phyloP scores from a whole-genome alignment of 768 basidiomycete species.

The Terana coerulea region DNA sequence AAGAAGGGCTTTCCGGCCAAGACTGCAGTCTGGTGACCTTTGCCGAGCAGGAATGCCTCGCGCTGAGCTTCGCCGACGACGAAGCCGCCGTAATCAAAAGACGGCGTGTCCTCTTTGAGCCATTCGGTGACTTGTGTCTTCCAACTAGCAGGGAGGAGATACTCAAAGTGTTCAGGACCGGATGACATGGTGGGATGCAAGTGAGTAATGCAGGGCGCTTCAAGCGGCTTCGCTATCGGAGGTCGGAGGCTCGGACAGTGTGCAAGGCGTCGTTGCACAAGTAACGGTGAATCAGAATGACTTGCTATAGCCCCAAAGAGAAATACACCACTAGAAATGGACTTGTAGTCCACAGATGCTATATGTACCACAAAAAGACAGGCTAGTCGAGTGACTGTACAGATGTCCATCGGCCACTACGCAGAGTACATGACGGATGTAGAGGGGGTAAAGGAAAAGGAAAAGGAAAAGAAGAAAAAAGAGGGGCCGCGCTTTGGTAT shows the following conservation, averaged over 20 bases:
- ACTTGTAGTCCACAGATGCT: constrained; percentile 6
- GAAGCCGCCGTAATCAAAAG: constrained; percentile 94
- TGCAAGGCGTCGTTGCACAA: too few relatives aligned
- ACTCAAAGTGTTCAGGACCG: constrained; percentile 32
- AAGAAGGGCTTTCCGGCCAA: constrained; percentile 96
- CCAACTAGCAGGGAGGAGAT: constrained; percentile 95
- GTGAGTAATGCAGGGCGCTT: background rate
- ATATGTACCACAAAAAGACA: constrained; percentile 14
- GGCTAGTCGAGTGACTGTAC: constrained; percentile 12
- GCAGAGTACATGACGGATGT: background rate
- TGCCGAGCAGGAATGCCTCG: constrained; percentile 87
- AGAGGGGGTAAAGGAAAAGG: background rate
- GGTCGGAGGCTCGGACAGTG: too few relatives aligned
- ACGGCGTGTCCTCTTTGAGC: constrained; percentile 92
- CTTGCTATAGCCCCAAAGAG: constrained; percentile 1
- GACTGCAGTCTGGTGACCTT: constrained; percentile 73
- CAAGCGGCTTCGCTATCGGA: background rate
- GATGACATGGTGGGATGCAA: background rate
- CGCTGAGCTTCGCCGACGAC: constrained; percentile 90
- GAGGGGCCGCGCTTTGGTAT: too few relatives aligned
- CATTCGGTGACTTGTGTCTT: constrained; percentile 74
- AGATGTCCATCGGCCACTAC: constrained; percentile 7
- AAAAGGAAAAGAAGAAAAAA: constrained; percentile 3
- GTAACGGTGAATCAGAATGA: background rate
- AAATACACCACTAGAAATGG: constrained; percentile 6